Conservation (phyloP, 768 basidiomycete genomes). For the Boletus rubropictus region DNA sequence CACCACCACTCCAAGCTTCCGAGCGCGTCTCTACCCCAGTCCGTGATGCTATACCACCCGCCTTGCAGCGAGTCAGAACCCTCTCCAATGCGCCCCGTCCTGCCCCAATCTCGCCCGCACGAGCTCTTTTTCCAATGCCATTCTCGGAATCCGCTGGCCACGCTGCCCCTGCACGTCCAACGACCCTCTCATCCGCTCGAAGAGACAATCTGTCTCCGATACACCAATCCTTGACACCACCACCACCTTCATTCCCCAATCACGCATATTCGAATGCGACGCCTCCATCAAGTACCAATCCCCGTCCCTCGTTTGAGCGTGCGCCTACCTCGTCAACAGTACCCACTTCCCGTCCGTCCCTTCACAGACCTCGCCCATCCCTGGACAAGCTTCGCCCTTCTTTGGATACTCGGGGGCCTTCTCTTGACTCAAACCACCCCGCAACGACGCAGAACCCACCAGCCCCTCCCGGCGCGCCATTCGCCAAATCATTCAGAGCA, state of each 20-base stretch:
- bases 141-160: slow-evolving; percentile 9
- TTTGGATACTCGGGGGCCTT: slow-evolving; percentile 13
- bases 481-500: slow-evolving; percentile 8
- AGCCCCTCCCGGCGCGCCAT: background rate
- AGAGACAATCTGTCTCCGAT: slow-evolving; percentile 7
- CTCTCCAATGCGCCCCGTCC: slow-evolving; percentile 14
- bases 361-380: slow-evolving; percentile 13
- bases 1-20: slow-evolving; percentile 7
- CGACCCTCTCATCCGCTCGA: slow-evolving; percentile 10
- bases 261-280: slow-evolving; percentile 10
- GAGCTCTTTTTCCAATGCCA: slow-evolving; percentile 7
- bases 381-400: slow-evolving; percentile 16
- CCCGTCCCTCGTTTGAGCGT: slow-evolving; percentile 17
- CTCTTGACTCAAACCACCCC: slow-evolving; percentile 10
- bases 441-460: background rate
- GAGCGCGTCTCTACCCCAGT: slow-evolving; percentile 15
- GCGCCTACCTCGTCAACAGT: slow-evolving; percentile 12
- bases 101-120: slow-evolving; percentile 7
- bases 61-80: slow-evolving; percentile 17
- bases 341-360: slow-evolving; percentile 12
- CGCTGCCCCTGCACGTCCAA: slow-evolving; percentile 11
- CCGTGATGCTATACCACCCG: slow-evolving; percentile 12
- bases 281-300: slow-evolving; percentile 3
- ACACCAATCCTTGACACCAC: slow-evolving; percentile 4
- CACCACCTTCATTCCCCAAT: slow-evolving; percentile 5